Percentiles rank a stretch among this genome's conserved stretches.
Evolutionary conservation across 202 grass and related monocot species (phyloP).

Genomic region (Tripidium arundinaceum): DNA sequence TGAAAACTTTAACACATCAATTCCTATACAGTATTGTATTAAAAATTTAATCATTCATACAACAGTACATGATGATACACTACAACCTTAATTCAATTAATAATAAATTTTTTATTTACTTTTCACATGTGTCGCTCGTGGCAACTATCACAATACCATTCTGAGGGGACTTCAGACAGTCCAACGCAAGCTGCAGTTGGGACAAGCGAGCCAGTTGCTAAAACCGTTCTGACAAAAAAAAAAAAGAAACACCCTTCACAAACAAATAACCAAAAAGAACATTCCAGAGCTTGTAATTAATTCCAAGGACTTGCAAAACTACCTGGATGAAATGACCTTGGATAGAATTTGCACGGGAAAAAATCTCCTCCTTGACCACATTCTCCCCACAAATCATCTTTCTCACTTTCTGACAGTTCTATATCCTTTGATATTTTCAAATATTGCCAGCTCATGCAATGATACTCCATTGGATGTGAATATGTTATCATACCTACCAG

Average conservation of each 20-base stretch:
- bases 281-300: not conserved
- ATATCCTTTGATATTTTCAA: slow-evolving; percentile 74
- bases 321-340: slow-evolving; percentile 95
- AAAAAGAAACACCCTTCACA: too few species aligned
- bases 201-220: slow-evolving; percentile 21
- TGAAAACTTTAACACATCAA: too few species aligned
- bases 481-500: slow-evolving; percentile 91
- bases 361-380: slow-evolving; percentile 80
- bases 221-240: not conserved
- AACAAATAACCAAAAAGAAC: not conserved
- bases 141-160: slow-evolving; percentile 97
- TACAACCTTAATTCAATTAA: too few species aligned
- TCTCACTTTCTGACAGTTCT: slow-evolving; percentile 56
- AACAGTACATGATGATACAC: too few species aligned
- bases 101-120: too few species aligned
- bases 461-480: slow-evolving; percentile 97
- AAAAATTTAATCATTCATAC: too few species aligned
- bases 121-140: too few species aligned
- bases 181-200: slow-evolving; percentile 63
- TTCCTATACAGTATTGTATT: too few species aligned
- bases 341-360: slow-evolving; percentile 90
- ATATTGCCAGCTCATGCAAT: slow-evolving; percentile 87
- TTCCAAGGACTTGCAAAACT: slow-evolving; percentile 12
- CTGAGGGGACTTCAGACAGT: slow-evolving; percentile 44
- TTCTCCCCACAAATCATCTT: slow-evolving; percentile 79